A percentile compares a stretch with the other conserved stretches of the same genome.
Evolutionary conservation across 202 grass and related monocot genomes (phyloP).

Genomic region (Elaeis oleifera): DNA sequence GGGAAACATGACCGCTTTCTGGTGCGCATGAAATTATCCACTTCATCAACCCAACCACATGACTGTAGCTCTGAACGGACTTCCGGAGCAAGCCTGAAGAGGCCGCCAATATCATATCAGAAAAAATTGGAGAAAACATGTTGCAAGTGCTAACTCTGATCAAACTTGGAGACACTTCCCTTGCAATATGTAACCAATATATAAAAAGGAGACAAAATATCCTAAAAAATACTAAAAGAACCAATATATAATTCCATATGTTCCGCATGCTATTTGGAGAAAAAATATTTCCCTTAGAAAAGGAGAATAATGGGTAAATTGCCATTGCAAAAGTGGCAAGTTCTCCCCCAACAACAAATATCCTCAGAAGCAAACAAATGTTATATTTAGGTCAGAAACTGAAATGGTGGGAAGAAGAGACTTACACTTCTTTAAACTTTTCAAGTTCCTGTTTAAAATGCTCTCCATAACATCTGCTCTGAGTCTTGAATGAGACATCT

Average conservation of each 20-base stretch:
- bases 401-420: not conserved
- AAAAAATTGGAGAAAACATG: not conserved
- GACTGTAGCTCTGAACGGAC: slow-evolving; percentile 48
- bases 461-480: slow-evolving; percentile 16
- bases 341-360: no score
- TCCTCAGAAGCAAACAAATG: no score
- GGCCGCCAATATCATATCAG: slow-evolving; percentile 1
- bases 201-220: not conserved
- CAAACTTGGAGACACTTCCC: no score
- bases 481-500: slow-evolving; percentile 27
- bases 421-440: slow-evolving; percentile 80
- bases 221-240: not conserved
- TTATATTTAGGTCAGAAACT: no score
- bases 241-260: no score
- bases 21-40: slow-evolving; percentile 56
- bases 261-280: no score
- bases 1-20: slow-evolving; percentile 44
- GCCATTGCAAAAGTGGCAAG: no score
- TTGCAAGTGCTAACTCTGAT: not conserved
- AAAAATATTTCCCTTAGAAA: no score
- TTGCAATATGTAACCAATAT: no score
- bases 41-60: slow-evolving; percentile 65
- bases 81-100: slow-evolving; percentile 51
- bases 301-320: no score
- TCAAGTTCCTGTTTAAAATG: slow-evolving; percentile 39